Conservation (phyloP, 2,329 filamentous ascomycete genomes). For the Penicillium aurantiogriseum region DNA sequence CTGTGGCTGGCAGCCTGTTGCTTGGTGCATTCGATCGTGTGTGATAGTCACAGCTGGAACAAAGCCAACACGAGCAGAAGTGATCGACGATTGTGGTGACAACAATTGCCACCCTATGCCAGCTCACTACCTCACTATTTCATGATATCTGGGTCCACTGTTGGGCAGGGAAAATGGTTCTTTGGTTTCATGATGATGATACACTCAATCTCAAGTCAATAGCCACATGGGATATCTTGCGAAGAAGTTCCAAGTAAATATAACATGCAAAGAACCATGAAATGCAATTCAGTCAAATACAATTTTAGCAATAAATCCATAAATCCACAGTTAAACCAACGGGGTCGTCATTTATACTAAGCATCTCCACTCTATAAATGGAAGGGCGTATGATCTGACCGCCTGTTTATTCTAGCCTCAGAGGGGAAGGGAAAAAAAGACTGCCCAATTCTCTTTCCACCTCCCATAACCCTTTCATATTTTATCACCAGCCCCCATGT, state of each 20-base stretch:
- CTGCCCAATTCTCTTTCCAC: conserved; percentile 4
- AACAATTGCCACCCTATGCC: conserved; percentile 4
- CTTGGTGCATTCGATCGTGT: conserved; percentile 15
- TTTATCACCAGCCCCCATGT: conserved; percentile 11
- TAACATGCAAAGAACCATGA: background rate
- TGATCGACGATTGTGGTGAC: conserved; percentile 6
- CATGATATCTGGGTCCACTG: conserved; percentile 4
- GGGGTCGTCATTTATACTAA: conserved; percentile 9
- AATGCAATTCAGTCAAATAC: background rate
- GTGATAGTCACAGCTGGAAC: conserved; percentile 2
- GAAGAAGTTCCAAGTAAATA: background rate
- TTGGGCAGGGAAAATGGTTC: conserved; percentile 7
- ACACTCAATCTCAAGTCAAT: background rate
- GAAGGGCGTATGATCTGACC: conserved; percentile 21
- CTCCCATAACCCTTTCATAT: background rate
- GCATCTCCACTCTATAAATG: conserved; percentile 16
- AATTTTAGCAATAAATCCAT: background rate
- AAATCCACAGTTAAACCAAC: background rate
- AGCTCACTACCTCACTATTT: background rate
- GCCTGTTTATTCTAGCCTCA: conserved; percentile 20
- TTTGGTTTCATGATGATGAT: background rate
- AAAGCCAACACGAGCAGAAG: background rate
- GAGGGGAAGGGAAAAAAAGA: conserved; percentile 5
- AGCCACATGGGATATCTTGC: background rate
- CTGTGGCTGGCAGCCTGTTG: conserved; percentile 32